Evolutionary conservation across 2,329 filamentous ascomycete genomes (phyloP).

Genomic region (Colletotrichum trifolii): DNA sequence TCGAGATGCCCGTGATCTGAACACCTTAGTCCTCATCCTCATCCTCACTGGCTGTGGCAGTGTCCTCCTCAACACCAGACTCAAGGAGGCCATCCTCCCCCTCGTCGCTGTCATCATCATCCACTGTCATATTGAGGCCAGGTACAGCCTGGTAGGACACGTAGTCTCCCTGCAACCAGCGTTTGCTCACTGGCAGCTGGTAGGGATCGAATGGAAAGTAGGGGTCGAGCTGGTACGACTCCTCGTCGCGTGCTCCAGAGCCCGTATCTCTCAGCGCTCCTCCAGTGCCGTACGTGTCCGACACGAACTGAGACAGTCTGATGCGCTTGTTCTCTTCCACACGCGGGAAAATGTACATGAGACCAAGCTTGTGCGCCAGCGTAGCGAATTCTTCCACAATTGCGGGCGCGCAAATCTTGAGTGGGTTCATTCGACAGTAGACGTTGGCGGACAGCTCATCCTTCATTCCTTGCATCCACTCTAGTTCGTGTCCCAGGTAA

Average conservation of each 20-base stretch:
- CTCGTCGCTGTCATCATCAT: conserved; percentile 65
- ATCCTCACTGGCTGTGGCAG: conserved; percentile 61
- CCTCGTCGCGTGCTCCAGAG: conserved; percentile 72
- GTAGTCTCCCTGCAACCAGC: conserved; percentile 89
- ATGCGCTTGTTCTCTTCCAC: conserved; percentile 94
- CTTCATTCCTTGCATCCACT: conserved; percentile 81
- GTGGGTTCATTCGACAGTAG: conserved; percentile 89
- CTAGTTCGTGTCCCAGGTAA: conserved; percentile 76
- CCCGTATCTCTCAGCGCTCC: conserved; percentile 65
- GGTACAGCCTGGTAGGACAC: conserved; percentile 81
- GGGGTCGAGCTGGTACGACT: conserved; percentile 86
- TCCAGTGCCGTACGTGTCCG: conserved; percentile 65
- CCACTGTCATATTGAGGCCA: conserved; percentile 71
- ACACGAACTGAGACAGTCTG: conserved; percentile 77
- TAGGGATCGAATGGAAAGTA: conserved; percentile 99
- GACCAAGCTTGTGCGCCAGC: conserved; percentile 84
- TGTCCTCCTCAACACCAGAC: conserved; percentile 59
- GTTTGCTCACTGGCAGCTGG: conserved; percentile 84
- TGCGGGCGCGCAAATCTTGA: conserved; percentile 91
- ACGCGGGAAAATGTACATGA: conserved; percentile 89
- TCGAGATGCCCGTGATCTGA: conserved; percentile 32
- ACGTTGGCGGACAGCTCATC: conserved; percentile 82
- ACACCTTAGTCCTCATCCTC: conserved; percentile 51
- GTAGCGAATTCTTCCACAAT: conserved; percentile 94
- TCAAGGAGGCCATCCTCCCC: conserved; percentile 58